Evolutionary conservation across 2,329 filamentous ascomycete genomes (phyloP), one percentile per base, ranked within the genome.

Genomic region (Claviceps monticola): DNA sequence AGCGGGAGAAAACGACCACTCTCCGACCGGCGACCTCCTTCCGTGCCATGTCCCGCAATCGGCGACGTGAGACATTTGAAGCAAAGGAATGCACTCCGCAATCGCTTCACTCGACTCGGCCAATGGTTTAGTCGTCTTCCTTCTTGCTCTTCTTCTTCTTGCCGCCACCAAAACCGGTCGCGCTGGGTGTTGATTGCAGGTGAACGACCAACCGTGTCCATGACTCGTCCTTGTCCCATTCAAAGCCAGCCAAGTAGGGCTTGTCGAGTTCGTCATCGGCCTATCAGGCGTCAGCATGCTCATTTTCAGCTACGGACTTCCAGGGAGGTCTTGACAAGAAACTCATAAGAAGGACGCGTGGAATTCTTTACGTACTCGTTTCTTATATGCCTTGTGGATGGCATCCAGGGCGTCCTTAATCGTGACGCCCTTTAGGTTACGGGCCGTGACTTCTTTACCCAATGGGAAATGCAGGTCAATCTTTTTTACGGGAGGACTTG

Each of bases 321-420:
- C 3, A 34, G 29, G 9, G 29, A 34, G 9, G 9, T n/a, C 29
- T 34, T 34, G 29, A 34, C 3, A 11, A 34, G 8, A 34, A 4
- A 4, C 29, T 11, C 9, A 34, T 34, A 34, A 34, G 9, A 34
- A 34, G 9, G 9, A 34, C 29, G 9, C 29, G 9, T 34, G 29
- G 9, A 11, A 11, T 34, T 34, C 29, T 34, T 14, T 45, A 68
- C 81, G 61, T 71, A 90, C 91, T 80, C 90, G 85, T 82, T 96
- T 96, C 80, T 94, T 95, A 77, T 88, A 95, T 61, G 86, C 80
- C 76, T 95, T 96, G 78, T 95, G 77, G 71, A 97, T 96, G 62
- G 88, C 91, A 68, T 96, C 90, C 68, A 95, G 67, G 53, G 89
- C 89, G 70, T 97, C 91, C 76, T 96, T 96, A 76, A 97, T 91